Evolutionary conservation across 768 basidiomycete species (phyloP), one percentile per base, ranked within the genome.

Genomic region (Galerina marginata): DNA sequence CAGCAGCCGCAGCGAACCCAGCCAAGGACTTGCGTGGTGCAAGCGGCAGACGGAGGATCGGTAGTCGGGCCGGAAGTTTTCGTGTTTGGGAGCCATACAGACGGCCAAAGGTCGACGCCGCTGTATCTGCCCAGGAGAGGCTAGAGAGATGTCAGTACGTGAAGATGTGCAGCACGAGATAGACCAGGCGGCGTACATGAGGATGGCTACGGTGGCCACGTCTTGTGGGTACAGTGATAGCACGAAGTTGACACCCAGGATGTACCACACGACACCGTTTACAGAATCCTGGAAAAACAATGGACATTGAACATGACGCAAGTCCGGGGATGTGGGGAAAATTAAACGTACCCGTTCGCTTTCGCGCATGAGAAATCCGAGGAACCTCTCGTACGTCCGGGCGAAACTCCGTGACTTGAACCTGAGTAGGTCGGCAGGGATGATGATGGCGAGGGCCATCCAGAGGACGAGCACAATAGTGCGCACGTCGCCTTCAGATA

Each of bases 61-160:
- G 80, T 1, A 78, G 56, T 9, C 72, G 72, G 15, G 76, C 23
- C 10, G 80, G 81, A n/a, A 83, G 73, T 43, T 72, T 75, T 45
- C 86, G 83, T 0, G 93, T 93, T 47, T 77, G 75, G n/a, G 79
- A 77, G 42, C 93, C 93, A 72, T 85, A 93, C 37, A 93, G 78
- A n/a, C 95, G 87, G 45, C 95, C 95, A 64, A 96, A 79, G 11
- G 93, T 96, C 9, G 95, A 96, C 5, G 95, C 95, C 15, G 94
- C 88, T 1, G 95, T 96, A 73, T 97, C 95, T 0, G 93, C 95
- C 95, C 95, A 97, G 36, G 94, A 95, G 49, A 97, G 86, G 62
- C 95, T 96, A 61, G 23, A 62, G 51, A 64, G 29, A 36, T 2
- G 33, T 40, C 26, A 62, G 2, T 58, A n/a, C 15, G 40, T 29